Evolutionary conservation across 495 filamentous ascomycete species (phyloP), one percentile per base, ranked within the genome.

Genomic region (Aspergillus homomorphus): DNA sequence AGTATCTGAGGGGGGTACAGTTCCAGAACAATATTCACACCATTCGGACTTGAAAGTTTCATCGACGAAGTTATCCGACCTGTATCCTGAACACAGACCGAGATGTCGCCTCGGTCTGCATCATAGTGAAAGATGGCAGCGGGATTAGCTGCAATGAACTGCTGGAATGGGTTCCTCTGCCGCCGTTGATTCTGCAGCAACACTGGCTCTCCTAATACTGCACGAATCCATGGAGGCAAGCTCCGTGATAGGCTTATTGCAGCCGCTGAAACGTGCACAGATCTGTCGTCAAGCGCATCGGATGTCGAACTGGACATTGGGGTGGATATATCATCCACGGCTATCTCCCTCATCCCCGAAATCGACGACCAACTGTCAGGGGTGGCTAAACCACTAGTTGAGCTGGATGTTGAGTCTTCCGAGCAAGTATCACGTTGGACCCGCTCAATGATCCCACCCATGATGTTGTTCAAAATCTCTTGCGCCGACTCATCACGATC

Each of bases 401-500:
- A 23, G 15, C 51, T 50, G 7, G 38, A 15, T 1, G 21, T 42
- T 20, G 50, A 38, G 1, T 56, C 51, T 12, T 61, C 56, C 0
- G 15, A 2, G 7, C 28, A 14, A 3, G 38, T 18, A 8, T 62
- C 55, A n/a, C 62, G 51, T 38, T 63, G 62, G 15, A 72, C 41
- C 8, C 58, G 53, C 16, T 59, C 30, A 19, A 54, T 28, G 14
- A 68, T 20, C 0, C 56, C 55, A 6, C 41, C 20, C 6, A 23
- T 48, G 46, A 77, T 74, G 10, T 53, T 49, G 23, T 72, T 66
- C 19, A 77, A 55, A 19, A 74, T 72, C 7, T 70, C 64, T 15
- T 65, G 63, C 0, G 62, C 69, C 3, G 72, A 62, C 53, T 76
- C 63, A 22, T 72, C 60, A 12, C 66, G 43, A 18, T 41, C 28